Evolutionary conservation across 345 rosid genomes (phyloP).

Genomic region (Moringa oleifera): DNA sequence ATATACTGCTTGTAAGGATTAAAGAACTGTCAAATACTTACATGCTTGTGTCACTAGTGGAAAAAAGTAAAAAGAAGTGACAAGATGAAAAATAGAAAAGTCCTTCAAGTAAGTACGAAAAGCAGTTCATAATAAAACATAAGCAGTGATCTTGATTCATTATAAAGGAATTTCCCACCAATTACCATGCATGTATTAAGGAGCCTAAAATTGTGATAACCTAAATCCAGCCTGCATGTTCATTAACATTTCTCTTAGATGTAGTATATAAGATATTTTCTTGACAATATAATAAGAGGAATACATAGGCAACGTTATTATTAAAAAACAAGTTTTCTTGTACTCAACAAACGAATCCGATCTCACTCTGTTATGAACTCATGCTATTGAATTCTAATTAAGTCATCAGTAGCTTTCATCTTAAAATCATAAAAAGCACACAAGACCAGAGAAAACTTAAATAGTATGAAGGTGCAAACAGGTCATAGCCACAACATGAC

Average conservation of each 20-base stretch:
- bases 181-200: no score
- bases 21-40: no score
- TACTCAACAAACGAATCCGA: background rate
- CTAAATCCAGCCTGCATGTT: no score
- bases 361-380: background rate
- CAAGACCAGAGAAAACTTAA: background rate
- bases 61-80: no score
- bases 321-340: background rate
- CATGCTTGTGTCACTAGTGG: no score
- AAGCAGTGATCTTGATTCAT: background rate
- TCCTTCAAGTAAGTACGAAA: no score
- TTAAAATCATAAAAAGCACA: background rate
- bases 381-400: background rate
- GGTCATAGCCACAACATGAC: background rate
- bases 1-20: no score
- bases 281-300: background rate
- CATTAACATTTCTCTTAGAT: no score
- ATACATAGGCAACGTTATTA: background rate
- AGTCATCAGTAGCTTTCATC: background rate
- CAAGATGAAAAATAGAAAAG: no score
- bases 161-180: background rate
- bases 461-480: background rate
- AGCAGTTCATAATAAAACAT: no score
- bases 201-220: no score
- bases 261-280: no score